These are phyloP conservation scores for Auriculariales sp. DNA, from an alignment of 768 basidiomycete species.

Conservation along the genomic window DNA sequence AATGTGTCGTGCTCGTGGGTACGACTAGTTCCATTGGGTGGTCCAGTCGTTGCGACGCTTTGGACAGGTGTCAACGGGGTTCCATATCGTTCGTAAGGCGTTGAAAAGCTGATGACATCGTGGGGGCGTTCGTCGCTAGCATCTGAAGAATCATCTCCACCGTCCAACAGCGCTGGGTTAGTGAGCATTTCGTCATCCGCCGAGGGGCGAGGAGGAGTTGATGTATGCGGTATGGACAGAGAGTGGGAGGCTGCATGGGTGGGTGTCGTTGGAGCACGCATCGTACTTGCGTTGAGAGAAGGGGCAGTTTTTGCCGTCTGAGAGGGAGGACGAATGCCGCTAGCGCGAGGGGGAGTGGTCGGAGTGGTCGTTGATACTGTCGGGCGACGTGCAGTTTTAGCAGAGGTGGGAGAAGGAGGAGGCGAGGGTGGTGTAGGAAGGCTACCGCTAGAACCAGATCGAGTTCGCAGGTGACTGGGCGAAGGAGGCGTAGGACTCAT, in stretches of 20 bases:
- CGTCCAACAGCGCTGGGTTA: constrained; percentile 68
- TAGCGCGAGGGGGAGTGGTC: neutral
- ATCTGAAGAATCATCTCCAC: constrained; percentile 56
- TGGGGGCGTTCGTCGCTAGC: constrained; percentile 32
- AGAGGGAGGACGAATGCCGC: neutral
- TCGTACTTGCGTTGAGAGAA: neutral
- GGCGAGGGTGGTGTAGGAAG: constrained; percentile 5
- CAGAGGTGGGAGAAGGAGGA: constrained; percentile 8
- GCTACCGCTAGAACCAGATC: constrained; percentile 22
- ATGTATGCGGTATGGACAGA: neutral
- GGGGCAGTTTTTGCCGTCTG: neutral
- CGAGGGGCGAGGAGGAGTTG: neutral
- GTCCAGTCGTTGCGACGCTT: neutral
- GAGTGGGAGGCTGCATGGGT: neutral
- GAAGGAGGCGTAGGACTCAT: constrained; percentile 27
- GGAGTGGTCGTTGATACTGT: neutral
- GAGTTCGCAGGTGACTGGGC: constrained; percentile 30
- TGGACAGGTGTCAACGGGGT: neutral
- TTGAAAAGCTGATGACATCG: constrained; percentile 60
- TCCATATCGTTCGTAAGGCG: constrained; percentile 38
- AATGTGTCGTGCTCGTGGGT: neutral
- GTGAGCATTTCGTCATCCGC: constrained; percentile 46
- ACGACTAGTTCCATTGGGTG: too few relatives aligned
- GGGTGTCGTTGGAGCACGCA: neutral
- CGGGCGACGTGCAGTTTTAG: constrained; percentile 2